A percentile compares a stretch with the other conserved stretches of the same genome.
Evolutionary conservation across 495 filamentous ascomycete species (phyloP).

Genomic region (Podospora fimiseda): DNA sequence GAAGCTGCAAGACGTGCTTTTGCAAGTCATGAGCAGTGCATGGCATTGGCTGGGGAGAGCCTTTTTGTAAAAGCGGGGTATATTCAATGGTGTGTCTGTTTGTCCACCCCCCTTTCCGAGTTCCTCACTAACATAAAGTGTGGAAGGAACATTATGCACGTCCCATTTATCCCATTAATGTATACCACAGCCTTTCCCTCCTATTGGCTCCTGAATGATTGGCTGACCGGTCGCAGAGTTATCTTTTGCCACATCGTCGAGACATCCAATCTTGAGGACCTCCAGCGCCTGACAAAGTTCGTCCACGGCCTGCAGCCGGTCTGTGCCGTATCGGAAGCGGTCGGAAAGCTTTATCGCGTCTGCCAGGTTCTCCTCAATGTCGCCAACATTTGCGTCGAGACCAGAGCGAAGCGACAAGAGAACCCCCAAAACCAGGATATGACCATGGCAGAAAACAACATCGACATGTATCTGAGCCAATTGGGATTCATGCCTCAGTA

Average conservation of each 20-base stretch:
- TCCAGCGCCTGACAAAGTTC: constrained; percentile 50
- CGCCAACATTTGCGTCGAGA: constrained; percentile 56
- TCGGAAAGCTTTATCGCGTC: constrained; percentile 53
- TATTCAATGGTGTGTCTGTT: constrained; percentile 51
- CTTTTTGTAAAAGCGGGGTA: constrained; percentile 47
- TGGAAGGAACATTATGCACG: constrained; percentile 54
- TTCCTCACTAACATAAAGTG: constrained; percentile 1
- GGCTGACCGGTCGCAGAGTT: too few species aligned
- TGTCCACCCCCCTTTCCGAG: background rate
- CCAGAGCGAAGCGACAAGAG: constrained; percentile 45
- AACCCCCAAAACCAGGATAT: constrained; percentile 32
- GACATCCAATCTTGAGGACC: constrained; percentile 41
- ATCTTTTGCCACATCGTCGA: constrained; percentile 64
- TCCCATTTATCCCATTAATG: constrained; percentile 65
- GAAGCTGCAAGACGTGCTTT: constrained; percentile 52
- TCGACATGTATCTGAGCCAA: constrained; percentile 58
- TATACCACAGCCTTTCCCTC: too few species aligned
- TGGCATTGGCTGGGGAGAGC: constrained; percentile 43
- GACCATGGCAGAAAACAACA: constrained; percentile 50
- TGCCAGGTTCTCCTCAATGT: constrained; percentile 57
- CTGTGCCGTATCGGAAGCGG: constrained; percentile 47
- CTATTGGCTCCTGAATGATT: too few species aligned
- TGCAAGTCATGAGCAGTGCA: constrained; percentile 46
- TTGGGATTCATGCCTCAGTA: constrained; percentile 52
- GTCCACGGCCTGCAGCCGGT: constrained; percentile 49